Base-by-base conservation (phyloP, 345 rosid genomes). In the Litchi chinensis region DNA sequence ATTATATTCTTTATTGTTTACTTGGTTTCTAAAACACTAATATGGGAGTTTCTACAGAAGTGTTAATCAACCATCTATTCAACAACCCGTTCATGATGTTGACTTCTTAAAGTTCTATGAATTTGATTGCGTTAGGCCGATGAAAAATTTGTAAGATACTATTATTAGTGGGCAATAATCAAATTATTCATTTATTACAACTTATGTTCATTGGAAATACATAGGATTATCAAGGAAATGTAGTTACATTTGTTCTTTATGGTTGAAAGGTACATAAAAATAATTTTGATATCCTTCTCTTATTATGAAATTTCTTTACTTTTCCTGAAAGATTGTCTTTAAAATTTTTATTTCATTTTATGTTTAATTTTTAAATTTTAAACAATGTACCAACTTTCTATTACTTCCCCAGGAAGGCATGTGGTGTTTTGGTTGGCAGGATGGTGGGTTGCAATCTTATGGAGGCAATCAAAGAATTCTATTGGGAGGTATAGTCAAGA, bases 351-450 rank as follows among this genome's bases (percentile, higher is more conserved):
- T 9, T 10, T 52, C 0, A 8, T 9, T n/a, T n/a, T n/a, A n/a
- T n/a, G n/a, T n/a, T n/a, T n/a, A n/a, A n/a, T n/a, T 52, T 3
- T 52, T 52, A n/a, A 13, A 3, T 52, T 41, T 64, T 21, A 37
- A n/a, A 52, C 54, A 46, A 75, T 57, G n/a, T 21, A 18, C 19
- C 43, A 4, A 32, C 2, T 19, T 72, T 69, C 68, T 77, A 50
- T 65, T 63, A 40, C 64, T 48, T 77, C 48, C 68, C 73, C 89
- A 95, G 98, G 3, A 1, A 32, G 82, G 84, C n/a, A 22, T 52
- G 6, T 93, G 91, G 88, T 95, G 98, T 82, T 75, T 95, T 18
- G 98, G 98, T 80, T 95, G 97, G 97, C 90, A 88, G 81, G 86
- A 78, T 37, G 85, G 93, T 32, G 91, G 84, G 56, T 10, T 86